These are phyloP conservation scores for Cylindrotheca closterium DNA, from an alignment of 108 stramenopile species.

Conservation along the genomic window DNA sequence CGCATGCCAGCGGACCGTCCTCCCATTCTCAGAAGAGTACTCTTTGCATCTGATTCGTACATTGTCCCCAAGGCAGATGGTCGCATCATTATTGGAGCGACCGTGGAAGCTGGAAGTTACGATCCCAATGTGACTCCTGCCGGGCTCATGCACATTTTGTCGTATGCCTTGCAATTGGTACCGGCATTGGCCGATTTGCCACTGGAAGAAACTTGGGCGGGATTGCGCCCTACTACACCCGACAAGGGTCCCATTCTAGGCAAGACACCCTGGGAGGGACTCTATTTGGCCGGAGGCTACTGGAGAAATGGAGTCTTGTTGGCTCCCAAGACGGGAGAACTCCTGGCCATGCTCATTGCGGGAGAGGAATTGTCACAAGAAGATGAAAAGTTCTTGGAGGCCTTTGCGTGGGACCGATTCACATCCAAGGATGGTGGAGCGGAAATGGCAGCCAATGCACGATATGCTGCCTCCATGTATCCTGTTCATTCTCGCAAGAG, in stretches of 20 bases:
- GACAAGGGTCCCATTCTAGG: conserved; percentile 92
- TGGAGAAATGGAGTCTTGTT: conserved; percentile 94
- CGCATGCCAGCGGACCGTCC: conserved; percentile 67
- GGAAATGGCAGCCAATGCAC: conserved; percentile 64
- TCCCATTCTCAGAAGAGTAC: conserved; percentile 67
- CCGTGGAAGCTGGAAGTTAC: conserved; percentile 84
- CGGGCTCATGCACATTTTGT: conserved; percentile 75
- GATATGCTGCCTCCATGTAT: conserved; percentile 80
- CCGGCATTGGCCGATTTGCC: conserved; percentile 77
- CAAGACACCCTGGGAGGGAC: conserved; percentile 74
- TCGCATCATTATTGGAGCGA: conserved; percentile 87
- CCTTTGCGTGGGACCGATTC: conserved; percentile 86
- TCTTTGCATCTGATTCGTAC: conserved; percentile 92
- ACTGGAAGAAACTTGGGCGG: conserved; percentile 92
- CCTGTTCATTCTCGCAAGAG: conserved; percentile 64
- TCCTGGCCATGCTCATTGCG: conserved; percentile 49
- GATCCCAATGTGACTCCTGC: conserved; percentile 78
- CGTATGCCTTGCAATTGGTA: conserved; percentile 65
- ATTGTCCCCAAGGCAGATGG: conserved; percentile 95
- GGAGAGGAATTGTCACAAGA: conserved; percentile 36
- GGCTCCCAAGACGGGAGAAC: conserved; percentile 85
- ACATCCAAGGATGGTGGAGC: conserved; percentile 55
- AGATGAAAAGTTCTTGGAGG: conserved; percentile 54
- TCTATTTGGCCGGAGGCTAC: conserved; percentile 90
- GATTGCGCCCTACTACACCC: conserved; percentile 90